Evolutionary conservation across 306 rosid genomes (phyloP).

Genomic region (Citrullus amarus): DNA sequence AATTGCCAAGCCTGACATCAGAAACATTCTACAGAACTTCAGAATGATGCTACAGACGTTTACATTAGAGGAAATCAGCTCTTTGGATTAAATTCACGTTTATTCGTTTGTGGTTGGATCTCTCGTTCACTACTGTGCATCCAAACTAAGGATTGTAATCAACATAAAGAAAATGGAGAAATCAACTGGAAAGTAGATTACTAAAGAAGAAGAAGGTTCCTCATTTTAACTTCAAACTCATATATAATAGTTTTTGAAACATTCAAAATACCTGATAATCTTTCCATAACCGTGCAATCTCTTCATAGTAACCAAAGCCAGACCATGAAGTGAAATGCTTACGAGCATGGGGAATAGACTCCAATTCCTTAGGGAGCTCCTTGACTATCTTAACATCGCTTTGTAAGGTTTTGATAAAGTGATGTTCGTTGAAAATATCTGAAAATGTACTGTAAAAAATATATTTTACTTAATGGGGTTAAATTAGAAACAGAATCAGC

Average conservation of each 20-base stretch:
- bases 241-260: not conserved
- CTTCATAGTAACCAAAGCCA: conserved; percentile 69
- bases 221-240: not conserved
- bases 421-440: conserved; percentile 75
- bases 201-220: not conserved
- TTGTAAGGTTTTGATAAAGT: conserved; percentile 62
- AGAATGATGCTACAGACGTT: not conserved
- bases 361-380: conserved; percentile 66
- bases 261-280: conserved; percentile 55
- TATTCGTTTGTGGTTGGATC: not conserved
- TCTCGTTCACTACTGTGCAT: not conserved
- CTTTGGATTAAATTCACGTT: not conserved
- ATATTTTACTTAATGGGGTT: conserved; percentile 9
- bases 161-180: not conserved
- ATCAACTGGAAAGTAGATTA: not conserved
- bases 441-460: conserved; percentile 54
- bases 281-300: conserved; percentile 59
- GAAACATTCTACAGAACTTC: not conserved
- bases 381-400: conserved; percentile 53
- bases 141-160: not conserved
- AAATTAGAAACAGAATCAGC: not conserved
- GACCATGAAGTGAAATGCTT: conserved; percentile 87
- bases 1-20: not conserved
- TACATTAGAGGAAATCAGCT: not conserved
- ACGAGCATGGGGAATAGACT: conserved; percentile 59